Evolutionary conservation across 768 basidiomycete species (phyloP).

Genomic region (Gymnopilus dilepis): DNA sequence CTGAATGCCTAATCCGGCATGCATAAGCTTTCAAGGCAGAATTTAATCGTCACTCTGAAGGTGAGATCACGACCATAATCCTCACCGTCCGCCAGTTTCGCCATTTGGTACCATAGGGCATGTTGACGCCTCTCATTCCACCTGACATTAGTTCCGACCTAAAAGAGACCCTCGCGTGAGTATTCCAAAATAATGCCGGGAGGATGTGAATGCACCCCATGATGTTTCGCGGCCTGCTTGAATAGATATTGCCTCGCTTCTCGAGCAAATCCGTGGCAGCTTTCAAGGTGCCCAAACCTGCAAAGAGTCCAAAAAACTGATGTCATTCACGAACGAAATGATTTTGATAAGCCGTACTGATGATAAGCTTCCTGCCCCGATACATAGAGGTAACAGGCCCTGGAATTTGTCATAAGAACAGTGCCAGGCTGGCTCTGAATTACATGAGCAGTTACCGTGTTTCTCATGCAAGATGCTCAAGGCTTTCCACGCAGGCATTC

Average conservation of each 20-base stretch:
- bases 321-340: background rate
- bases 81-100: slow-evolving; percentile 40
- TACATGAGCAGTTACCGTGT: background rate
- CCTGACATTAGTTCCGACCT: slow-evolving; percentile 39
- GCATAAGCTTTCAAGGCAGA: slow-evolving; percentile 27
- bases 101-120: slow-evolving; percentile 38
- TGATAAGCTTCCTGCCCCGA: slow-evolving; percentile 21
- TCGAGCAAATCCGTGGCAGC: slow-evolving; percentile 39
- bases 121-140: slow-evolving; percentile 38
- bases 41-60: background rate
- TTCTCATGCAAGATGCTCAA: slow-evolving; percentile 9
- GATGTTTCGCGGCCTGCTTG: slow-evolving; percentile 38
- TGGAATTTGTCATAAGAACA: background rate
- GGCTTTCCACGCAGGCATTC: slow-evolving; percentile 10
- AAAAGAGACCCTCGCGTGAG: background rate
- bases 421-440: too few species aligned
- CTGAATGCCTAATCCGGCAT: slow-evolving; percentile 31
- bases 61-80: background rate
- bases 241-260: slow-evolving; percentile 38
- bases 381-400: slow-evolving; percentile 24
- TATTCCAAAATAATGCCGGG: background rate
- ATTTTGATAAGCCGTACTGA: slow-evolving; percentile 9
- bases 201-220: slow-evolving; percentile 29
- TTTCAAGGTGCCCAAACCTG: slow-evolving; percentile 29
- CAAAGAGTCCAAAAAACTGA: background rate